Conservation (phyloP, 2,329 filamentous ascomycete genomes). For the Cladorrhinum sp. region DNA sequence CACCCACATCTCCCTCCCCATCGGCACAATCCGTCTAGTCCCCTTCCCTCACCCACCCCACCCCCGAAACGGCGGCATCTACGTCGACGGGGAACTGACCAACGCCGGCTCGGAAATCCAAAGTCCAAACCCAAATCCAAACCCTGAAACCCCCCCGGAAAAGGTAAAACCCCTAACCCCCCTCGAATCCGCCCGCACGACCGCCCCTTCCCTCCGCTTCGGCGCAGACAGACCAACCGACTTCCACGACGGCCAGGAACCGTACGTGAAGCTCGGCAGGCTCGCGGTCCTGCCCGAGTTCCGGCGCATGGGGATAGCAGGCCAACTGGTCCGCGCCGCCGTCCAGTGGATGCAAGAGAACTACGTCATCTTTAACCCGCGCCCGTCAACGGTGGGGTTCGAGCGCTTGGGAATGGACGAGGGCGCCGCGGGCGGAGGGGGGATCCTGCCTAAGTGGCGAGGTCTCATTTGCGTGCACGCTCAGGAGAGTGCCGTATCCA, state of each 20-base stretch:
- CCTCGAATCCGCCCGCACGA: too few relatives aligned
- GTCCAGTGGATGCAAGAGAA: constrained; percentile 66
- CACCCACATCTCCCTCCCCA: constrained; percentile 49
- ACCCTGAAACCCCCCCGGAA: background rate
- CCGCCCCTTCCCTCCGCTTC: too few relatives aligned
- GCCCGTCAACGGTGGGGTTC: constrained; percentile 43
- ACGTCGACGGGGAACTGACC: constrained; percentile 43
- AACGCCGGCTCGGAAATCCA: constrained; percentile 20
- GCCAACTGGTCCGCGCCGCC: constrained; percentile 63
- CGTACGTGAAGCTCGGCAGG: constrained; percentile 79
- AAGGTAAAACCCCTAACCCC: background rate
- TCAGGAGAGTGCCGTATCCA: constrained; percentile 60
- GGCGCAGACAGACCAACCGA: constrained; percentile 39
- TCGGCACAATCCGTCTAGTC: constrained; percentile 76
- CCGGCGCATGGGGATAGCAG: constrained; percentile 62
- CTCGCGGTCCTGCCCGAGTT: constrained; percentile 67
- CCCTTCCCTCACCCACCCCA: constrained; percentile 74
- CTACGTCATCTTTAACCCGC: constrained; percentile 52
- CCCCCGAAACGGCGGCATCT: constrained; percentile 49
- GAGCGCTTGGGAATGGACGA: constrained; percentile 41
- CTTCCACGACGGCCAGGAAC: constrained; percentile 62
- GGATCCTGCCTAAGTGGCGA: constrained; percentile 57
- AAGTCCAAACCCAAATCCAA: background rate
- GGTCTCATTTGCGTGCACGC: constrained; percentile 79
- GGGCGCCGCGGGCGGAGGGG: constrained; percentile 25